Base-by-base conservation (phyloP, 2,329 filamentous ascomycete species). In the Trichophyton benhamiae region DNA sequence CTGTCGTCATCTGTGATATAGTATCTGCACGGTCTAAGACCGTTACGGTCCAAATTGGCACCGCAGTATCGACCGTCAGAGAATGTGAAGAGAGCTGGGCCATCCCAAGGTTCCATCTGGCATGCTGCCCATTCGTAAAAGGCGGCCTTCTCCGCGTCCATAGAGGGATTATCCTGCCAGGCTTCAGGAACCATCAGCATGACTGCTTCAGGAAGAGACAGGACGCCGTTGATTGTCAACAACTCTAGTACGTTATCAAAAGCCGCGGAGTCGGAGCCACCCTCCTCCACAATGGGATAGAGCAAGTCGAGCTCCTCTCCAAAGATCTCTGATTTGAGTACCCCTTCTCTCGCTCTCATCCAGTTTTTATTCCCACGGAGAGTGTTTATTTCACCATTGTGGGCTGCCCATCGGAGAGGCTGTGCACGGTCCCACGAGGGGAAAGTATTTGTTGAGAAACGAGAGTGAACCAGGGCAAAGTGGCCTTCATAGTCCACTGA, bases 71-170 rank as follows among this genome's bases (percentile, higher is more conserved):
- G 87, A 64, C 92, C 92, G 74, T 97, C 92, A 30, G 92, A 90
- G 76, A 97, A 97, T 5, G 91, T 96, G 80, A 97, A 97, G 36
- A 97, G 84, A 61, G 92, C 92, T 38, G 92, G 92, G 17, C 92
- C 92, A 76, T 97, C 92, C 92, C 92, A 97, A 15, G 92, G 91
- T 79, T 97, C 92, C 92, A 97, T 97, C 80, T 95, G 88, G 75
- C 92, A 97, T 67, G 91, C 91, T 70, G 92, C 92, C 91, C 92
- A 97, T 75, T 97, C 91, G 77, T 97, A 97, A 77, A 96, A 97
- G 59, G 92, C 92, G 63, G 91, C 89, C 79, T 97, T 97, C 71
- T 89, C 88, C 61, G 91, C 89, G 69, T 96, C 91, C 87, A 97
- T 95, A 63, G 85, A 80, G 42, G 85, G 80, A 75, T 96, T 96